A percentile compares a stretch with the other conserved stretches of the same genome.
phyloP scores from a whole-genome alignment of 495 filamentous ascomycete species.

The Podospora sp. region DNA sequence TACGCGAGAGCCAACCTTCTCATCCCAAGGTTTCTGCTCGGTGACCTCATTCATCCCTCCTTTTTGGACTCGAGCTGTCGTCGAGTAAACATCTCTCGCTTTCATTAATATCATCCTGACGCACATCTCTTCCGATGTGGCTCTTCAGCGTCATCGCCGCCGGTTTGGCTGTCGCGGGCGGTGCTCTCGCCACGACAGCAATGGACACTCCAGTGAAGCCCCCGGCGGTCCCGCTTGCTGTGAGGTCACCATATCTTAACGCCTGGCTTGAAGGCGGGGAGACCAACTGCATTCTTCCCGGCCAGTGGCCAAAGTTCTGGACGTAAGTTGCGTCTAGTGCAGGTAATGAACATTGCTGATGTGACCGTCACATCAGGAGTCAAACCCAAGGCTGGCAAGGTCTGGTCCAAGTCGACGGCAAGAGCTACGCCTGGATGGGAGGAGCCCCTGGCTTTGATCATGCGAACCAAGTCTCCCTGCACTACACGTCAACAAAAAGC shows the following conservation, averaged over 20 bases:
- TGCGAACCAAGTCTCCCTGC: constrained; percentile 55
- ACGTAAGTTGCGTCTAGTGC: constrained; percentile 25
- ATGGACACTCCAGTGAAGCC: constrained; percentile 4
- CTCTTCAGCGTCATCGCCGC: neutral
- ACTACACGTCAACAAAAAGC: constrained; percentile 85
- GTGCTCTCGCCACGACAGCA: constrained; percentile 8
- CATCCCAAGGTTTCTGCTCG: neutral
- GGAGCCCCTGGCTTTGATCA: constrained; percentile 53
- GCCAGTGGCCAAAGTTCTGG: constrained; percentile 34
- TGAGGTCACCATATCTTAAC: constrained; percentile 37
- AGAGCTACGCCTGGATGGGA: constrained; percentile 66
- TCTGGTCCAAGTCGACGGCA: constrained; percentile 56
- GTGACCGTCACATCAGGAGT: constrained; percentile 56
- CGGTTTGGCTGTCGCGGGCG: neutral
- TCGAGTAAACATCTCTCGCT: neutral
- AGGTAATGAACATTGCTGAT: constrained; percentile 40
- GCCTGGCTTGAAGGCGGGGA: constrained; percentile 36
- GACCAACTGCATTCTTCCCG: constrained; percentile 29
- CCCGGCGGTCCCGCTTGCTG: constrained; percentile 14
- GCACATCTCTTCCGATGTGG: neutral
- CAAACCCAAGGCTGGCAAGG: constrained; percentile 77
- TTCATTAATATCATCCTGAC: neutral
- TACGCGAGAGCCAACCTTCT: neutral
- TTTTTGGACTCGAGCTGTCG: neutral
- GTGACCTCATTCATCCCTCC: neutral